These are phyloP conservation scores for Ophiocordyceps camponoti-floridani DNA, from an alignment of 2,329 filamentous ascomycete genomes.

Conservation along the genomic window DNA sequence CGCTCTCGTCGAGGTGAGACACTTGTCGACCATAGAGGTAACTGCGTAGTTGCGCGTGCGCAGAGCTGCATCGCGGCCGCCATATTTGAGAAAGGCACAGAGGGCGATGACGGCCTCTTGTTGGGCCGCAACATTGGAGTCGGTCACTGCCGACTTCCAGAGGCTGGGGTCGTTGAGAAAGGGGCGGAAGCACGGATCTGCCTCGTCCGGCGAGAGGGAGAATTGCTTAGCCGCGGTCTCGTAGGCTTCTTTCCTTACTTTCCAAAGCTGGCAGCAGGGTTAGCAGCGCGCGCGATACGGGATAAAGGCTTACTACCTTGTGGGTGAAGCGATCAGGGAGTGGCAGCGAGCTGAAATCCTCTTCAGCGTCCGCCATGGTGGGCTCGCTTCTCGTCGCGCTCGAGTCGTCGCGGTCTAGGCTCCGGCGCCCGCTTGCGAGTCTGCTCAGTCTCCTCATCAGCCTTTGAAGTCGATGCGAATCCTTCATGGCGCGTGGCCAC, in stretches of 20 bases:
- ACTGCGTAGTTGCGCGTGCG: constrained; percentile 64
- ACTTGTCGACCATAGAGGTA: constrained; percentile 74
- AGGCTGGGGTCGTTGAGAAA: constrained; percentile 71
- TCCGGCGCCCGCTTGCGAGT: constrained; percentile 3
- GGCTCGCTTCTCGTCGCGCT: constrained; percentile 6
- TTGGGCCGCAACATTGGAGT: constrained; percentile 94
- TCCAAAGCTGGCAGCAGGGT: constrained; percentile 51
- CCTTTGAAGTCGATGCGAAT: constrained; percentile 3
- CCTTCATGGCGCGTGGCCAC: constrained; percentile 1
- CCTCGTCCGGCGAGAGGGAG: constrained; percentile 66
- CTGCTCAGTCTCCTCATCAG: constrained; percentile 14
- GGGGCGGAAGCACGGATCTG: constrained; percentile 68
- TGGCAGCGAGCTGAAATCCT: constrained; percentile 66
- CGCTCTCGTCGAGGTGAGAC: constrained; percentile 69
- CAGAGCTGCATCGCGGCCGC: constrained; percentile 59
- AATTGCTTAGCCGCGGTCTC: constrained; percentile 85
- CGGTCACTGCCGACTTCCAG: constrained; percentile 83
- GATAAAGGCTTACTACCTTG: constrained; percentile 35
- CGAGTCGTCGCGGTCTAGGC: constrained; percentile 3
- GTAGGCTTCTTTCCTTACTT: constrained; percentile 87
- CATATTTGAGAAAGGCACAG: constrained; percentile 84
- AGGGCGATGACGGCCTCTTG: constrained; percentile 78
- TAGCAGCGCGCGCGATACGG: not conserved
- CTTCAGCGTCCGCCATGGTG: constrained; percentile 64
- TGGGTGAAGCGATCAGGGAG: constrained; percentile 67